Evolutionary conservation across 345 rosid species (phyloP).

Genomic region (Syzygium jambos): DNA sequence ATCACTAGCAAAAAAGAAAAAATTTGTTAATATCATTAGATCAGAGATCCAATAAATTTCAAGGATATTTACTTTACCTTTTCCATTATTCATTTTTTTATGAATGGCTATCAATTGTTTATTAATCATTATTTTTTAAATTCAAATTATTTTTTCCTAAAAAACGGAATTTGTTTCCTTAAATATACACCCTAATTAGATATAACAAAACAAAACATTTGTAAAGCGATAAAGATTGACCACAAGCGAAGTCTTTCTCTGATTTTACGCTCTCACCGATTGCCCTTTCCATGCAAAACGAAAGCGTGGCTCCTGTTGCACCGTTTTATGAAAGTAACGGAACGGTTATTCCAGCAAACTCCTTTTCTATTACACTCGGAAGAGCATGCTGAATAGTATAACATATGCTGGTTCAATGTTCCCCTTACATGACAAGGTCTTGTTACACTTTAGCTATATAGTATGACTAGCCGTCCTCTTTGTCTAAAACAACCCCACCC

Average conservation of each 20-base stretch:
- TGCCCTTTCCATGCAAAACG: not conserved
- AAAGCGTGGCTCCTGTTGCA: not conserved
- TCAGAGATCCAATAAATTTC: not conserved
- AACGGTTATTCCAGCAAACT: not conserved
- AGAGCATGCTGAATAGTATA: too few species aligned
- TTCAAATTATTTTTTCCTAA: not conserved
- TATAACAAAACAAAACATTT: not conserved
- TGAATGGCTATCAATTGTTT: not conserved
- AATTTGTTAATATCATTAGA: not conserved
- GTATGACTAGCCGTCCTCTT: not conserved
- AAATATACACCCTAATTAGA: not conserved
- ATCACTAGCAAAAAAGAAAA: not conserved
- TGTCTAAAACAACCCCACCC: not conserved
- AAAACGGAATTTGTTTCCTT: not conserved
- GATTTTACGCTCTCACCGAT: too few species aligned
- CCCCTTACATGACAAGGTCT: too few species aligned
- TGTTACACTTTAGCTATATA: not conserved
- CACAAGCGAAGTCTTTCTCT: not conserved
- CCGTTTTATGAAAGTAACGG: not conserved
- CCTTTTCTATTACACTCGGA: not conserved
- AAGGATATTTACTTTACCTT: not conserved
- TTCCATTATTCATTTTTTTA: not conserved
- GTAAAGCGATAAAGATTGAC: not conserved
- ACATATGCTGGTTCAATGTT: not conserved
- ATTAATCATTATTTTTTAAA: not conserved